Conservation (phyloP, 2,329 filamentous ascomycete genomes). For the Hypoxylon sp. region DNA sequence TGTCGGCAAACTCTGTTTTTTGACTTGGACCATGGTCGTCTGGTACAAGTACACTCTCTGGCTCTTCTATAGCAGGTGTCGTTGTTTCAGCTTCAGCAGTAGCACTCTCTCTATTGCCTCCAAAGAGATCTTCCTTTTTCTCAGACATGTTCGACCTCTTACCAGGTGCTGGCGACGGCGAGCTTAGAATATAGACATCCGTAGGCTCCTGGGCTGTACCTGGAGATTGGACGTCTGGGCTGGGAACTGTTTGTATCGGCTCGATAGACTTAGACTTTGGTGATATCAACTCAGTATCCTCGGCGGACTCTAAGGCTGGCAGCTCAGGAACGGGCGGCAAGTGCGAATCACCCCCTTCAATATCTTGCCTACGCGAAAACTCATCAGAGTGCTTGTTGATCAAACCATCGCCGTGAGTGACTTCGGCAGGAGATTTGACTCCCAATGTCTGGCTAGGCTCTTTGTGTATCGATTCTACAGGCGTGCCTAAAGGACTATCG, state of each 20-base stretch:
- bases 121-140: constrained; percentile 14
- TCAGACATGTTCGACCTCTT: constrained; percentile 20
- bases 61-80: constrained; percentile 12
- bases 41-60: constrained; percentile 14
- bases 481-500: constrained; percentile 36
- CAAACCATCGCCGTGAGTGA: constrained; percentile 19
- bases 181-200: constrained; percentile 30
- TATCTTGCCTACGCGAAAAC: constrained; percentile 11
- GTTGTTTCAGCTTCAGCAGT: constrained; percentile 11
- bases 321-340: constrained; percentile 38
- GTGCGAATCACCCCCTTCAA: constrained; percentile 20
- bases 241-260: constrained; percentile 58
- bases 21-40: constrained; percentile 13
- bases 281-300: constrained; percentile 39
- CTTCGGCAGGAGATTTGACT: neutral
- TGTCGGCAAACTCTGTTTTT: constrained; percentile 11
- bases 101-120: constrained; percentile 14
- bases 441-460: constrained; percentile 26
- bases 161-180: constrained; percentile 31
- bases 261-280: constrained; percentile 56
- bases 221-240: constrained; percentile 57
- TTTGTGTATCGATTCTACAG: constrained; percentile 4
- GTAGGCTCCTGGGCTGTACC: constrained; percentile 49
- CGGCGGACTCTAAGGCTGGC: constrained; percentile 21
- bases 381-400: constrained; percentile 9